These are phyloP conservation scores for Tolypocladium ophioglossoides DNA, from an alignment of 2,329 filamentous ascomycete genomes.

Conservation along the genomic window DNA sequence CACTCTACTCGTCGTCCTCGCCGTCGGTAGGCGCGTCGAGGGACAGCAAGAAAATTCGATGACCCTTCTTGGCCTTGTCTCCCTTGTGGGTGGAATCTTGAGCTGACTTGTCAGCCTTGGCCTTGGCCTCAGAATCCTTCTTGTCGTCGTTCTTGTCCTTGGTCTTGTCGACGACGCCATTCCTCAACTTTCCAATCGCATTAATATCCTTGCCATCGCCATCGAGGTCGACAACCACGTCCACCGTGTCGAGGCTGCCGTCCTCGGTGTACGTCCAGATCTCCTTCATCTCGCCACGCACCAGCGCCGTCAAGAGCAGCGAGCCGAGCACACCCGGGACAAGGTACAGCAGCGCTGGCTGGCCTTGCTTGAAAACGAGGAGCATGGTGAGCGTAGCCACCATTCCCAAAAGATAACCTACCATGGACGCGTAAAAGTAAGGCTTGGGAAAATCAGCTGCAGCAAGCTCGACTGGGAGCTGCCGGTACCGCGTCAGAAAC, in stretches of 20 bases:
- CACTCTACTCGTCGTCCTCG: conserved; percentile 5
- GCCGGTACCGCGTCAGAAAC: conserved; percentile 12
- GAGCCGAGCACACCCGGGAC: conserved; percentile 74
- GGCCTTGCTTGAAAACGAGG: conserved; percentile 67
- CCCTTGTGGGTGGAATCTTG: conserved; percentile 4
- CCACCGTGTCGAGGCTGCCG: conserved; percentile 42
- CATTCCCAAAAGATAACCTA: conserved; percentile 73
- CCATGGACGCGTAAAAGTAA: conserved; percentile 71
- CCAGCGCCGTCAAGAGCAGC: conserved; percentile 62
- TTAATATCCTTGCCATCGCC: conserved; percentile 34
- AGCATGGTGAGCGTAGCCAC: conserved; percentile 66
- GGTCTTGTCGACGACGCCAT: conserved; percentile 25
- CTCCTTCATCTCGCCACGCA: conserved; percentile 58
- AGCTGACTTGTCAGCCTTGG: background rate
- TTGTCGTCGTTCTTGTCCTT: conserved; percentile 13
- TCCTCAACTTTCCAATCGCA: conserved; percentile 24
- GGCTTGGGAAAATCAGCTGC: conserved; percentile 60
- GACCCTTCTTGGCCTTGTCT: conserved; percentile 11
- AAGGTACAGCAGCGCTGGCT: conserved; percentile 85
- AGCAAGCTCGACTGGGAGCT: conserved; percentile 19
- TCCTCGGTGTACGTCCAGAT: conserved; percentile 82
- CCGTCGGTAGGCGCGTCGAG: conserved; percentile 17
- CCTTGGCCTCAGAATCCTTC: conserved; percentile 6
- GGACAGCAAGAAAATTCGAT: conserved; percentile 22
- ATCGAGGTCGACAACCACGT: conserved; percentile 46